Base-by-base conservation (phyloP, 1,284 basidiomycete species). In the Tilletiopsis washingtonensis region DNA sequence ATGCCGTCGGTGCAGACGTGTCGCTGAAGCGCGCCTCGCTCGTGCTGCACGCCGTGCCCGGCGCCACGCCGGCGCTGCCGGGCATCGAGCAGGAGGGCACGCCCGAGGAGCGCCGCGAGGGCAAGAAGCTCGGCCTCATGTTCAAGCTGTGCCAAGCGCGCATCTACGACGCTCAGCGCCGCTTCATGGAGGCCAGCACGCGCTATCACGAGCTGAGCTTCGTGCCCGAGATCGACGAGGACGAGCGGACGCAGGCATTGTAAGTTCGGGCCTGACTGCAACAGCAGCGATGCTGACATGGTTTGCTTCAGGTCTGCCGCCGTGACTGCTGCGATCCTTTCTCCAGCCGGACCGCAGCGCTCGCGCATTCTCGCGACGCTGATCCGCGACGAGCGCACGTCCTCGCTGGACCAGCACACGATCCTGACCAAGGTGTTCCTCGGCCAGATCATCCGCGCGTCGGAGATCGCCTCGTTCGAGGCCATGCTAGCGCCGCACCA, bases 371-470 rank as follows among this genome's bases (percentile, higher is more conserved):
- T 99, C 44, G 88, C 90, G 5, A 85, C 89, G 21, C 80, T 98
- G 46, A 91, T 89, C 72, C 82, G 93, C 42, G 94, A 99, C 74
- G 91, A 97, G 69, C 84, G 94, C 29, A 84, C 88, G 0, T 67
- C 78, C 12, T 81, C 86, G 19, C 81, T 91, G 12, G 81, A 84
- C 12, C 84, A 88, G 23, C 85, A 85, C 74, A 88, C 85, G 64
- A 91, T 98, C 74, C 82, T 99, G 23, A 84, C 85, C 46, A 96
- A 96, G 61, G 96, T 97, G 86, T 91, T 96, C 75, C 82, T 94
- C 59, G 91, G 96, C 69, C 91, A 91, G 59, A 94, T 98, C 66
- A 82, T 99, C 39, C 84, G 89, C 40, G 80, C 88, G 0, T 79
- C 81, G 45, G 91, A 97, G 76, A 82, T 98, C 52, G 83, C 85